Evolutionary conservation across 108 stramenopile species (phyloP).

Genomic region (Nitzschia sp.): DNA sequence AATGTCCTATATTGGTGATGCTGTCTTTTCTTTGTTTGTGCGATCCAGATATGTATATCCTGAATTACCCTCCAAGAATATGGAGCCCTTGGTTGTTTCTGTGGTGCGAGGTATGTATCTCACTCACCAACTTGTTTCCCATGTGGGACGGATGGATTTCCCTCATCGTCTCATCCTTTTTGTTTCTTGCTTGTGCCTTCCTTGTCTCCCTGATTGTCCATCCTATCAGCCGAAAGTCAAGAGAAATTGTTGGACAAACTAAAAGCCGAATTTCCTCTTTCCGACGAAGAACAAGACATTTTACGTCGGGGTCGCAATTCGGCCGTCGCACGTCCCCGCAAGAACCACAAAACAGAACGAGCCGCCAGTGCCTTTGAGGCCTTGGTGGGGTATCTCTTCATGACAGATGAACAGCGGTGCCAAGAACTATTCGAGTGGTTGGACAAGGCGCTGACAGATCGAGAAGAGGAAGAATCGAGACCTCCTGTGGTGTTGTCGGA

Average conservation of each 20-base stretch:
- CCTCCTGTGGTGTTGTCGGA: too few relatives aligned
- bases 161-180: too few relatives aligned
- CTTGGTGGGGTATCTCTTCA: slow-evolving; percentile 76
- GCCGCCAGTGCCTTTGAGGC: slow-evolving; percentile 87
- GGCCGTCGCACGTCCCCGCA: slow-evolving; percentile 39
- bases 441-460: neutral
- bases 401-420: slow-evolving; percentile 61
- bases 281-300: slow-evolving; percentile 56
- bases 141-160: too few relatives aligned
- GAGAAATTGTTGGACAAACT: slow-evolving; percentile 58
- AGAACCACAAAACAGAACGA: slow-evolving; percentile 65
- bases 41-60: slow-evolving; percentile 83
- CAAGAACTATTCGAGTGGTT: slow-evolving; percentile 59
- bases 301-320: slow-evolving; percentile 78
- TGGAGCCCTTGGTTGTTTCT: slow-evolving; percentile 67
- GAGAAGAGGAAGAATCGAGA: too few relatives aligned
- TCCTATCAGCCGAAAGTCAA: slow-evolving; percentile 69
- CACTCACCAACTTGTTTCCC: too few relatives aligned
- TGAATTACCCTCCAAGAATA: slow-evolving; percentile 59
- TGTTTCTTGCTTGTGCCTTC: neutral
- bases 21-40: slow-evolving; percentile 76
- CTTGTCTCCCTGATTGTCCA: too few relatives aligned
- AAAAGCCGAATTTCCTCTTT: slow-evolving; percentile 49
- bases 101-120: slow-evolving; percentile 69
- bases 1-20: slow-evolving; percentile 82